Conservation (phyloP, 2,329 filamentous ascomycete species). For the Fusarium humuli region DNA sequence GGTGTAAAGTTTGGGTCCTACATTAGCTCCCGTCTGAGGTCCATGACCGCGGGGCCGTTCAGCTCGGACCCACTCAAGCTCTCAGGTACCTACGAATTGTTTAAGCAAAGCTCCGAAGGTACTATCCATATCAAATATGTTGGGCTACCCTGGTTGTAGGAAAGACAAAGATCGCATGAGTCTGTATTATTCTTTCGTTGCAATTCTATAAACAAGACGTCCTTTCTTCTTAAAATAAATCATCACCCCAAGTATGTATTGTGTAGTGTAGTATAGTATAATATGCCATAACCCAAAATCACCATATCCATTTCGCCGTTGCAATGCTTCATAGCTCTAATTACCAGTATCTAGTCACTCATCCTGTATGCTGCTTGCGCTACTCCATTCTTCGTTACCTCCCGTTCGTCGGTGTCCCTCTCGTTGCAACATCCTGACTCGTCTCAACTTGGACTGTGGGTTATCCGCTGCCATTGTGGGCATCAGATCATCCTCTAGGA, state of each 20-base stretch:
- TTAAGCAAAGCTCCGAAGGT: not conserved
- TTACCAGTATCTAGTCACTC: constrained; percentile 5
- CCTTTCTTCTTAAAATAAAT: not conserved
- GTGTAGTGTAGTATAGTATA: not conserved
- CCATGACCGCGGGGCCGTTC: constrained; percentile 12
- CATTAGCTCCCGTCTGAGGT: constrained; percentile 16
- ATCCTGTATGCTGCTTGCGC: constrained; percentile 26
- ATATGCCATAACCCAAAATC: not conserved
- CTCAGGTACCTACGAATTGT: not conserved
- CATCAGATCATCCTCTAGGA: constrained; percentile 50
- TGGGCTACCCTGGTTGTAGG: not conserved
- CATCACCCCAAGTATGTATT: not conserved
- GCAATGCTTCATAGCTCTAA: constrained; percentile 20
- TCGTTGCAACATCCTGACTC: constrained; percentile 40
- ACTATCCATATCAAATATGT: not conserved
- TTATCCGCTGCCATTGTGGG: constrained; percentile 46
- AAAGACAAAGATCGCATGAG: not conserved
- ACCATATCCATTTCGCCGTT: constrained; percentile 29
- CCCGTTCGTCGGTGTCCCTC: constrained; percentile 29
- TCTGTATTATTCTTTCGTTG: not conserved
- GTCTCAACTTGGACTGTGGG: constrained; percentile 36
- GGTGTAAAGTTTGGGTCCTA: constrained; percentile 5
- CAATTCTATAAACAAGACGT: not conserved
- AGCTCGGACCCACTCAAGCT: constrained; percentile 7
- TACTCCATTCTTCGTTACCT: constrained; percentile 27